A percentile compares a stretch with the other conserved stretches of the same genome.
phyloP scores from a whole-genome alignment of 805 yeast genomes.

The Cyberlindnera lachancei region DNA sequence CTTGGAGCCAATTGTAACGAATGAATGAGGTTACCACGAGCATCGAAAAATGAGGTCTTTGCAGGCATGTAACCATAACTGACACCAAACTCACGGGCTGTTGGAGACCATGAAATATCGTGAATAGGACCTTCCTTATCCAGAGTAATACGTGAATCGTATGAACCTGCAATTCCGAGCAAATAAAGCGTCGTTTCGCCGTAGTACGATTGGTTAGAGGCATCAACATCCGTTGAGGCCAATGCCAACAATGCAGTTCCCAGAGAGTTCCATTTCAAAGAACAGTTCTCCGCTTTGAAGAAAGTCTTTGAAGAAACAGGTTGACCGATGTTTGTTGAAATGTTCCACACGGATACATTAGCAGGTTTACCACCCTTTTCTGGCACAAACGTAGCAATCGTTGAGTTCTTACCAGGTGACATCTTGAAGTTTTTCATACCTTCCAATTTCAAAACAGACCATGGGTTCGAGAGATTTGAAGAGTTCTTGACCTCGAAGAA shows the following conservation, averaged over 20 bases:
- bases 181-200: conserved; percentile 93
- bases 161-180: conserved; percentile 86
- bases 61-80: conserved; percentile 98
- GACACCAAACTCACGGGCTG: conserved; percentile 94
- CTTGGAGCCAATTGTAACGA: conserved; percentile 81
- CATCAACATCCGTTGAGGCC: conserved; percentile 93
- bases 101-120: conserved; percentile 96
- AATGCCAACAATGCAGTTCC: conserved; percentile 93
- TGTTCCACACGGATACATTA: conserved; percentile 70
- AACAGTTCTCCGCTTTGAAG: conserved; percentile 93
- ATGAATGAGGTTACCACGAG: conserved; percentile 82
- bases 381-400: conserved; percentile 85
- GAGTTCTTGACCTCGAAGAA: conserved; percentile 49
- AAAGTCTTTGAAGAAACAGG: conserved; percentile 83
- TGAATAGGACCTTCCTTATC: conserved; percentile 96
- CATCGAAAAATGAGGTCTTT: conserved; percentile 87
- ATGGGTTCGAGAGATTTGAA: conserved; percentile 42
- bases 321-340: conserved; percentile 46
- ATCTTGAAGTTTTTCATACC: conserved; percentile 55
- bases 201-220: conserved; percentile 88
- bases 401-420: conserved; percentile 85
- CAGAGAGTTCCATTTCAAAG: conserved; percentile 84
- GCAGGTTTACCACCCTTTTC: conserved; percentile 88
- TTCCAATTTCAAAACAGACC: conserved; percentile 48
- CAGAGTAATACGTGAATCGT: conserved; percentile 79